These are phyloP conservation scores for Colletotrichum tanaceti DNA, from an alignment of 2,329 filamentous ascomycete genomes.

Conservation along the genomic window DNA sequence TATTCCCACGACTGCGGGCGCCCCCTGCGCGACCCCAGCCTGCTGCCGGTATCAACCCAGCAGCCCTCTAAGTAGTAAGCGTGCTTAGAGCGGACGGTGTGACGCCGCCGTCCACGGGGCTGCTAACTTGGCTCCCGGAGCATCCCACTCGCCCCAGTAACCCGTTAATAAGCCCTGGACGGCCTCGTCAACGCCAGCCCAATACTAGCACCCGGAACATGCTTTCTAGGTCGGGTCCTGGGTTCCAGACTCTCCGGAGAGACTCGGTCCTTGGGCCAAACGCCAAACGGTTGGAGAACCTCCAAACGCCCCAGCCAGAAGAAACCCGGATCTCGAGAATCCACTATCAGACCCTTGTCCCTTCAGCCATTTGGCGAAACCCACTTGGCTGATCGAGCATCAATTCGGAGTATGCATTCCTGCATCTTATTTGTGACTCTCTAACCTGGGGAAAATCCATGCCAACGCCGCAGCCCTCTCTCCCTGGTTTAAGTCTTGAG, in stretches of 20 bases:
- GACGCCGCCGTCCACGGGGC: constrained; percentile 26
- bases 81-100: constrained; percentile 23
- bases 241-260: neutral
- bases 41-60: constrained; percentile 25
- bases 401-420: neutral
- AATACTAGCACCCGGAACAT: neutral
- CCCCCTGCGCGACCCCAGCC: constrained; percentile 32
- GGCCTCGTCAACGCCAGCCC: constrained; percentile 22
- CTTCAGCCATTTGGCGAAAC: constrained; percentile 10
- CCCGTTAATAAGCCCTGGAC: neutral
- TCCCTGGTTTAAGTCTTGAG: neutral
- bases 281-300: constrained; percentile 30
- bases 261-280: neutral
- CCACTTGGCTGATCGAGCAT: constrained; percentile 16
- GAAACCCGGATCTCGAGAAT: neutral
- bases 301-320: neutral
- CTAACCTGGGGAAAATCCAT: neutral
- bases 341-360: neutral
- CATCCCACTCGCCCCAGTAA: constrained; percentile 9
- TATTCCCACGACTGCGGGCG: constrained; percentile 32
- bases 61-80: constrained; percentile 13
- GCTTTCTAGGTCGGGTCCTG: constrained; percentile 12
- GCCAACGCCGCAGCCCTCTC: constrained; percentile 1
- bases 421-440: constrained; percentile 22
- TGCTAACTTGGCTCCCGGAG: constrained; percentile 36